A percentile compares a stretch with the other conserved stretches of the same genome.
phyloP scores from a whole-genome alignment of 2,329 filamentous ascomycete genomes.

The Trichoderma endophyticum region DNA sequence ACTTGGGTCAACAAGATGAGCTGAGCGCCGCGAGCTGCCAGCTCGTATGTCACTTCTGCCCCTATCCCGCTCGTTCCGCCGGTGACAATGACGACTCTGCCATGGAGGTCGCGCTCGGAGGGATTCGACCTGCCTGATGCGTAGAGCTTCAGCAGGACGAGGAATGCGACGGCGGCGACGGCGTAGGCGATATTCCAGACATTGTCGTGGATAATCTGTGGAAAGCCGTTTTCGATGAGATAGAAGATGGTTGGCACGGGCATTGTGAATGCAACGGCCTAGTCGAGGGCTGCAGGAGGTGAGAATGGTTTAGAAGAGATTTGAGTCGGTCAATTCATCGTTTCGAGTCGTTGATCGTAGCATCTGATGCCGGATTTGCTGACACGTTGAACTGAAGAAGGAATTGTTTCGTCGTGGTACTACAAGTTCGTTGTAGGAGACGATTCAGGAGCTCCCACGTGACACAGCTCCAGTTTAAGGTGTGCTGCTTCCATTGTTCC shows the following conservation, averaged over 20 bases:
- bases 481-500: neutral
- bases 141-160: conserved; percentile 64
- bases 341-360: neutral
- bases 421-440: neutral
- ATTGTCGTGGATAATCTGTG: conserved; percentile 46
- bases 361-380: neutral
- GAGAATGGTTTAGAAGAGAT: neutral
- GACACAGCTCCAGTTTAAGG: conserved; percentile 16
- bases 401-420: neutral
- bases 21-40: conserved; percentile 83
- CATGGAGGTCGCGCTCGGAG: conserved; percentile 82
- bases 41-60: conserved; percentile 66
- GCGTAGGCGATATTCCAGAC: conserved; percentile 42
- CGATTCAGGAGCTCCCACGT: conserved; percentile 18
- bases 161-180: conserved; percentile 34
- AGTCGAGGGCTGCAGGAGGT: neutral
- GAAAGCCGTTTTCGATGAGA: conserved; percentile 47
- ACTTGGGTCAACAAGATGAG: conserved; percentile 85
- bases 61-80: conserved; percentile 94
- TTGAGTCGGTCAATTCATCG: conserved; percentile 2
- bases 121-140: conserved; percentile 71
- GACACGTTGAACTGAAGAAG: neutral
- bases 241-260: conserved; percentile 51
- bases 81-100: conserved; percentile 89
- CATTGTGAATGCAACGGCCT: conserved; percentile 37